These are phyloP conservation scores for Xylaria sp. DNA, from an alignment of 2,329 filamentous ascomycete genomes.

Conservation along the genomic window DNA sequence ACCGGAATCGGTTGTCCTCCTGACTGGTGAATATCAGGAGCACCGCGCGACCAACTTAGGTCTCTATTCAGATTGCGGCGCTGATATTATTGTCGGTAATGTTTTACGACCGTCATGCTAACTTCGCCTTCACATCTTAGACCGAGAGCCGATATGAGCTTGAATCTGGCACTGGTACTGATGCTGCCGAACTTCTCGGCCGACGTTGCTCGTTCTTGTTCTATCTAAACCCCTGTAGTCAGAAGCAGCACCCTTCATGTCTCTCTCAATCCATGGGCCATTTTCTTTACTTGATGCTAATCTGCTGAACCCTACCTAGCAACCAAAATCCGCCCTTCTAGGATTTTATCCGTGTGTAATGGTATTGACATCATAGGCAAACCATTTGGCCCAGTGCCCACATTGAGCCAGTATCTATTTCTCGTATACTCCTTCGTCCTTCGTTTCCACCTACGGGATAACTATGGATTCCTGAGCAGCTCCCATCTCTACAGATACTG, in stretches of 20 bases:
- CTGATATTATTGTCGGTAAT: neutral
- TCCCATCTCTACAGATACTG: slow-evolving; percentile 1
- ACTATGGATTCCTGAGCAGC: slow-evolving; percentile 1
- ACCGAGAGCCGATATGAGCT: slow-evolving; percentile 20
- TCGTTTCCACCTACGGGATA: neutral
- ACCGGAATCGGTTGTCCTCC: slow-evolving; percentile 3
- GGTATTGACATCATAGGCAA: neutral
- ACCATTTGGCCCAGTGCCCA: neutral
- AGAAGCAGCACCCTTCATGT: neutral
- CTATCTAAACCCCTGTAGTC: neutral
- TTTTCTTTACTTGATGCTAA: neutral
- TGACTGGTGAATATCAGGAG: neutral
- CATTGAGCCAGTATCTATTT: neutral
- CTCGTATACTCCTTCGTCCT: slow-evolving; percentile 16
- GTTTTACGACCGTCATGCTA: neutral
- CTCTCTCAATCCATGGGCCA: neutral
- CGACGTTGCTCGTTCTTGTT: neutral
- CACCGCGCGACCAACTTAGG: slow-evolving; percentile 14
- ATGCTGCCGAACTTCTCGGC: neutral
- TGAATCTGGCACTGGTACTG: neutral
- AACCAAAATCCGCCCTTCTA: neutral
- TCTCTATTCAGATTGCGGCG: neutral
- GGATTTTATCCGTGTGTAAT: neutral
- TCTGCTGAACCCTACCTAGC: neutral
- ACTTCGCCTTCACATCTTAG: slow-evolving; percentile 6